A percentile compares a stretch with the other conserved stretches of the same genome.
These are phyloP conservation scores for Oehlia diaphana DNA, from an alignment of 192 early-diverging fungal species.

Conservation along the genomic window DNA sequence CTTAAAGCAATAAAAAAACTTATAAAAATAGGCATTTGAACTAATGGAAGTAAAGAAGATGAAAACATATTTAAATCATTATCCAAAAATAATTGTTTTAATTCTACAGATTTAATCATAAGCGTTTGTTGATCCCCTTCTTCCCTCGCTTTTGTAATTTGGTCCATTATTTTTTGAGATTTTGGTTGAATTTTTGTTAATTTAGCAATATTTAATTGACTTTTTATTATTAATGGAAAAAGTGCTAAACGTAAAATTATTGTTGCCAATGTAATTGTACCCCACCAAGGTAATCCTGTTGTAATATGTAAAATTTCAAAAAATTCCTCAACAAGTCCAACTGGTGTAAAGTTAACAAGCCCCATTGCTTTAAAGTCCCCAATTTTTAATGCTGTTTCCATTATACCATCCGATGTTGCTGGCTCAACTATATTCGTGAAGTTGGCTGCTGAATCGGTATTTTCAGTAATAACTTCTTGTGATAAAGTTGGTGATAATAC, in stretches of 20 bases:
- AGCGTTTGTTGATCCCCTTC: constrained; percentile 56
- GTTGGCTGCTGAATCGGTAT: not conserved
- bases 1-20: constrained; percentile 80
- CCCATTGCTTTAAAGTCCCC: constrained; percentile 88
- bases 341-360: constrained; percentile 69
- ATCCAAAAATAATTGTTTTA: constrained; percentile 61
- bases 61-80: constrained; percentile 66
- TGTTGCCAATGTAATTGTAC: constrained; percentile 73
- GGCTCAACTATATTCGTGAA: not conserved
- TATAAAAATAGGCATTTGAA: constrained; percentile 84
- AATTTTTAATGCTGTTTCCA: constrained; percentile 64
- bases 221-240: constrained; percentile 72
- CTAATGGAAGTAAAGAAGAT: constrained; percentile 53
- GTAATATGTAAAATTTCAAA: constrained; percentile 80
- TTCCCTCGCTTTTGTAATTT: constrained; percentile 60
- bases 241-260: constrained; percentile 66
- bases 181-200: constrained; percentile 75
- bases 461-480: not conserved
- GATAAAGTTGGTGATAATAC: not conserved
- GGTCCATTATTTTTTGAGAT: constrained; percentile 61
- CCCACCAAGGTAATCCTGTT: constrained; percentile 93
- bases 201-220: constrained; percentile 68
- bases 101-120: constrained; percentile 50
- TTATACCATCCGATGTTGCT: constrained; percentile 35
- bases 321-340: constrained; percentile 66